Evolutionary conservation across 108 stramenopile genomes (phyloP).

Genomic region (Craspedostauros australis): DNA sequence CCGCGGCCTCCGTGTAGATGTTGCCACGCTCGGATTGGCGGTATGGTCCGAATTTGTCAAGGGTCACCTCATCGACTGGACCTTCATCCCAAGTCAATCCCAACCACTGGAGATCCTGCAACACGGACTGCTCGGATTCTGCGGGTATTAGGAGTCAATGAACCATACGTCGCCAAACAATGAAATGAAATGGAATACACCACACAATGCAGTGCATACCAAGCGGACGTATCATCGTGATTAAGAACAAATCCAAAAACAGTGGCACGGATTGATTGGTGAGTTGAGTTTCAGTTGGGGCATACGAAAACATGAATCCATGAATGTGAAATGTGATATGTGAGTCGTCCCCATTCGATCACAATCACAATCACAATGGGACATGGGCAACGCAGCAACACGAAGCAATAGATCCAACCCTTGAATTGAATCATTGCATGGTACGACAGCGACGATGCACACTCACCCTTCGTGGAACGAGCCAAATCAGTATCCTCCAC

Average conservation of each 20-base stretch:
- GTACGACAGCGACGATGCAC: neutral
- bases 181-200: no score
- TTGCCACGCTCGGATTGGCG: constrained; percentile 81
- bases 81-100: constrained; percentile 95
- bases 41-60: constrained; percentile 65
- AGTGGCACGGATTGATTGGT: neutral
- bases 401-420: no score
- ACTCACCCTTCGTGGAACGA: constrained; percentile 70
- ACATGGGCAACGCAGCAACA: neutral
- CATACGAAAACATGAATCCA: neutral
- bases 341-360: no score
- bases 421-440: no score
- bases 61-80: constrained; percentile 48
- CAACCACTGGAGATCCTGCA: constrained; percentile 90
- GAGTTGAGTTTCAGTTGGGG: neutral
- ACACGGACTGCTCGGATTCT: constrained; percentile 89
- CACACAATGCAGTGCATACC: no score
- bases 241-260: no score
- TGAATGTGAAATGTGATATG: neutral
- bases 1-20: constrained; percentile 61
- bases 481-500: constrained; percentile 93
- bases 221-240: no score
- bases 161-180: no score
- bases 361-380: neutral
- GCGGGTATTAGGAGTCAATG: neutral